Conservation (phyloP, 331 rosid genomes). For the Pyracantha coccinea region DNA sequence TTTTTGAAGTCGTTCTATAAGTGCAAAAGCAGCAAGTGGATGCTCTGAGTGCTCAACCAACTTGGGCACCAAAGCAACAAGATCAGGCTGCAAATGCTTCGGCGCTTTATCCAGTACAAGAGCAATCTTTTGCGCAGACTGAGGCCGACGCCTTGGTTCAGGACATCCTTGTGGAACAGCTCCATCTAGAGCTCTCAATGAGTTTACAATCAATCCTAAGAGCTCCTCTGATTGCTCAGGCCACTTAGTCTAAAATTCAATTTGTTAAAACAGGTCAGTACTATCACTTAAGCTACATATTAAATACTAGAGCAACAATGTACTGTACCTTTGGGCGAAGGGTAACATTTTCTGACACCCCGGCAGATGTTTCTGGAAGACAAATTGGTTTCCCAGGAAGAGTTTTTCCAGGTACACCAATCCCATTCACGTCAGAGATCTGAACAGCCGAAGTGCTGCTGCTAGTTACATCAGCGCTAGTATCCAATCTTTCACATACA, state of each 20-base stretch:
- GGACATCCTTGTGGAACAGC: conserved; percentile 95
- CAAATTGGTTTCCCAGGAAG: conserved; percentile 54
- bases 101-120: conserved; percentile 98
- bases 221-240: conserved; percentile 99
- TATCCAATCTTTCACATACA: conserved; percentile 60
- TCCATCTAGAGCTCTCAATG: conserved; percentile 91
- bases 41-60: conserved; percentile 97
- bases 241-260: conserved; percentile 75
- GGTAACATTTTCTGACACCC: conserved; percentile 55
- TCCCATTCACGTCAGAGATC: conserved; percentile 64
- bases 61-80: conserved; percentile 85
- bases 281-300: conserved; percentile 7
- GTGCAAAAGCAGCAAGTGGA: conserved; percentile 89
- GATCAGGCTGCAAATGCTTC: conserved; percentile 84
- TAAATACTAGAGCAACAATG: conserved; percentile 11
- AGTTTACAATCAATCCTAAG: conserved; percentile 89
- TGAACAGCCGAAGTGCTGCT: conserved; percentile 76
- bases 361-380: conserved; percentile 87
- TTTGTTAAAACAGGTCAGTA: conserved; percentile 29
- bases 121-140: conserved; percentile 85
- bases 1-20: conserved; percentile 79
- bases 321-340: conserved; percentile 65
- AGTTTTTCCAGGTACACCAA: conserved; percentile 40
- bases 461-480: conserved; percentile 47
- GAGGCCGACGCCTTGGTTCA: conserved; percentile 93